Evolutionary conservation across 2,329 filamentous ascomycete species (phyloP).

Genomic region (Tolypocladium cylindrosporum): DNA sequence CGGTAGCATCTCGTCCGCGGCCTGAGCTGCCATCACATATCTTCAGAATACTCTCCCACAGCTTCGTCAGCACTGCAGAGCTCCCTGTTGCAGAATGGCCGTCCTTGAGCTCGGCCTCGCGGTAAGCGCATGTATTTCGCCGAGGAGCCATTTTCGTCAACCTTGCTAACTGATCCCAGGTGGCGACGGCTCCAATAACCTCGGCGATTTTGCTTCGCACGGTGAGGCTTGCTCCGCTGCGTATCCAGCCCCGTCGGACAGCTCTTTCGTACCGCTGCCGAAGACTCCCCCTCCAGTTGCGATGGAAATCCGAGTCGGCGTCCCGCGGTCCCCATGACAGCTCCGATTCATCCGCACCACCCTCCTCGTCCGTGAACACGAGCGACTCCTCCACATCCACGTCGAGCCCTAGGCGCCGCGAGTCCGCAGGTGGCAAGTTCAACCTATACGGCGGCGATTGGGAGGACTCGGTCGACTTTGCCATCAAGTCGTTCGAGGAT

Average conservation of each 20-base stretch:
- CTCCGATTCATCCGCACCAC: background rate
- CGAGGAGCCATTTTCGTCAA: background rate
- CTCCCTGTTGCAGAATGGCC: constrained; percentile 2
- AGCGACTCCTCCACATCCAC: constrained; percentile 9
- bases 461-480: constrained; percentile 31
- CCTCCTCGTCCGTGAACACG: background rate
- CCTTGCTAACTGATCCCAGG: background rate
- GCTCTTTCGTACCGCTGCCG: constrained; percentile 3
- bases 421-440: constrained; percentile 19
- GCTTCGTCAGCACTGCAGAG: background rate
- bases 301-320: constrained; percentile 1
- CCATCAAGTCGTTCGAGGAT: constrained; percentile 33
- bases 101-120: constrained; percentile 4
- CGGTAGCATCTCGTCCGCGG: background rate
- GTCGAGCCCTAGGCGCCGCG: constrained; percentile 5
- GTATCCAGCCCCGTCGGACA: constrained; percentile 3
- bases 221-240: constrained; percentile 5
- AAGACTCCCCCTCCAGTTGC: background rate
- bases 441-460: constrained; percentile 30
- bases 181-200: constrained; percentile 7
- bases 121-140: background rate
- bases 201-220: constrained; percentile 11
- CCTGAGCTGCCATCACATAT: background rate
- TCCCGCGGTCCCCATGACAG: background rate
- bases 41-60: background rate